Evolutionary conservation across 306 rosid species (phyloP).

Genomic region (Senna tora): DNA sequence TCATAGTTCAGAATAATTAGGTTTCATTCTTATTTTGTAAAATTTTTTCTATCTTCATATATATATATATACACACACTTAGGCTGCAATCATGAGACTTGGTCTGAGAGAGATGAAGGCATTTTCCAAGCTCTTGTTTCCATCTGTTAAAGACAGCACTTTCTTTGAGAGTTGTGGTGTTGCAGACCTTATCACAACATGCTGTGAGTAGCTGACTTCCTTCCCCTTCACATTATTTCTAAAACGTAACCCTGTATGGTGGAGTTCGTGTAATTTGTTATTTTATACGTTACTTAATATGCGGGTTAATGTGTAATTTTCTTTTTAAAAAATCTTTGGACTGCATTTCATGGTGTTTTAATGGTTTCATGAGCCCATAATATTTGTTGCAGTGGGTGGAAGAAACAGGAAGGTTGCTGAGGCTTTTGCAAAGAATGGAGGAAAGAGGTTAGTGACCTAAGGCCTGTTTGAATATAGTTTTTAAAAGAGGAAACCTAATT

Average conservation of each 20-base stretch:
- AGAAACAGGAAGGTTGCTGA: constrained; percentile 94
- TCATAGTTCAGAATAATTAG: not conserved
- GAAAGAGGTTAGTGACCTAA: constrained; percentile 63
- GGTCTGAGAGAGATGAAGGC: constrained; percentile 88
- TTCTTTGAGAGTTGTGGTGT: constrained; percentile 96
- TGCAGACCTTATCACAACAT: constrained; percentile 93
- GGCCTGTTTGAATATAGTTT: too few species aligned
- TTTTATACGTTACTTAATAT: too few species aligned
- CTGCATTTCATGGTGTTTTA: too few species aligned
- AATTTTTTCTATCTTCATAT: not conserved
- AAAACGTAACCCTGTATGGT: too few species aligned
- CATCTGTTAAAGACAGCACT: constrained; percentile 85
- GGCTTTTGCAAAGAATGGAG: constrained; percentile 77
- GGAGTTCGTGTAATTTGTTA: too few species aligned
- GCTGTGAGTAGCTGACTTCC: constrained; percentile 67
- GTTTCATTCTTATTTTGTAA: constrained; percentile 19
- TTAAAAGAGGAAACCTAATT: too few species aligned
- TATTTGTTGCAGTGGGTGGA: constrained; percentile 83
- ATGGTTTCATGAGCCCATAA: constrained; percentile 6
- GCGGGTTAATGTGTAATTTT: too few species aligned
- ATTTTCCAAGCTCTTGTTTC: constrained; percentile 74
- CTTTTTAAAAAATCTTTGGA: too few species aligned
- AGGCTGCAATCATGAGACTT: constrained; percentile 96
- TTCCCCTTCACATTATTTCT: constrained; percentile 12
- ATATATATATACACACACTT: too few species aligned